Evolutionary conservation across 768 basidiomycete species (phyloP), one percentile per base, ranked within the genome.

Genomic region (Leccinum subtestaceum): DNA sequence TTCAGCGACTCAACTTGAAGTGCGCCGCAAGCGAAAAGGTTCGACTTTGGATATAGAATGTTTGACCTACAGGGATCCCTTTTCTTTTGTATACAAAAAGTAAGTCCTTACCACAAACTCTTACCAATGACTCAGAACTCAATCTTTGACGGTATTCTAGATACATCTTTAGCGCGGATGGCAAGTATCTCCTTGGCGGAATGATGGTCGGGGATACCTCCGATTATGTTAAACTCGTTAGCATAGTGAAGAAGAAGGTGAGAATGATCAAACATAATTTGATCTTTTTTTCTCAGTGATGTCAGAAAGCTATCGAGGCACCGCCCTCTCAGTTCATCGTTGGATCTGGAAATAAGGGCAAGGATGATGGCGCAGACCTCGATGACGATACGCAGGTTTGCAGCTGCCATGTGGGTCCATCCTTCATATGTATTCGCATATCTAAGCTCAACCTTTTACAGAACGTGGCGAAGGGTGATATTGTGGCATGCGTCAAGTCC

Each of bases 181-280:
- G 88, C 11, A 84, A 86, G 70, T 79, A 87, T 63, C 75, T 91
- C 12, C 72, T 91, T 4, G 89, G 89, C 12, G 89, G 89, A 4
- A 88, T 89, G 81, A 87, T 90, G 87, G 81, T 91, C n/a, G 89
- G 88, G 3, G 86, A 88, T 65, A 82, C 82, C 10, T 77, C 76
- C 38, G 85, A 87, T 66, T 89, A 84, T 65, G 80, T 84, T 57
- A 88, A 89, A 70, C 77, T 90, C 13, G 78, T 89, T n/a, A 76
- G 83, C 12, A 75, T 89, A 32, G 84, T 87, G 29, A 87, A 86
- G 75, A 88, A 88, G 76, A 84, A 83, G 75, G 85, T 48, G 19
- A 65, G 45, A 13, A n/a, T 43, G n/a, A 43, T 43, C 40, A 43
- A 10, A n/a, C n/a, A 9, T n/a, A 43, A n/a, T 43, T n/a, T 8